Evolutionary conservation across 1,139 yeast species (phyloP).

Genomic region (Lodderomyces oxycetoniae): DNA sequence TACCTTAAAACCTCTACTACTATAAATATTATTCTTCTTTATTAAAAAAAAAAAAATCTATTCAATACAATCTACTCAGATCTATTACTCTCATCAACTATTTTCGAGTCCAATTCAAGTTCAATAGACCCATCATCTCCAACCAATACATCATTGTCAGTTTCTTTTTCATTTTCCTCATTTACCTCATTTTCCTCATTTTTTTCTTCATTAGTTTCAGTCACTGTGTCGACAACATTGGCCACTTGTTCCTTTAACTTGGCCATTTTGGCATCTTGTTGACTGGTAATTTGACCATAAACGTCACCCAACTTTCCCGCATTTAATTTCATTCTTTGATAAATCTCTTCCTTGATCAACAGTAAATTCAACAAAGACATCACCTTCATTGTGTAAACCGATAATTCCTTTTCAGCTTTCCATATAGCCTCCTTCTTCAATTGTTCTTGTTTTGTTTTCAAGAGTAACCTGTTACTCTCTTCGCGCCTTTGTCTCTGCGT

Average conservation of each 20-base stretch:
- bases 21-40: too few relatives aligned
- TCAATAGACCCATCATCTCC: too few relatives aligned
- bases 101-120: too few relatives aligned
- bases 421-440: constrained; percentile 19
- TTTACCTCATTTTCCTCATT: too few relatives aligned
- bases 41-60: too few relatives aligned
- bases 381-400: constrained; percentile 48
- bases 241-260: not conserved
- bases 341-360: constrained; percentile 26
- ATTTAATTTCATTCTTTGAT: constrained; percentile 46
- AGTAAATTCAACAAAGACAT: constrained; percentile 40
- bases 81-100: too few relatives aligned
- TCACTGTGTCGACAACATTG: too few relatives aligned
- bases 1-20: too few relatives aligned
- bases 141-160: too few relatives aligned
- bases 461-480: constrained; percentile 7
- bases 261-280: constrained; percentile 2
- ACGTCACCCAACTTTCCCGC: constrained; percentile 43
- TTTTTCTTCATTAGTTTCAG: too few relatives aligned
- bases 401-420: constrained; percentile 44
- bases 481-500: constrained; percentile 15
- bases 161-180: too few relatives aligned
- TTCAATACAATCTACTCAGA: too few relatives aligned
- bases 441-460: constrained; percentile 5
- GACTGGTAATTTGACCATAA: constrained; percentile 11